These are phyloP conservation scores for Coemansia sp. DNA, from an alignment of 192 early-diverging fungal genomes.

Conservation along the genomic window DNA sequence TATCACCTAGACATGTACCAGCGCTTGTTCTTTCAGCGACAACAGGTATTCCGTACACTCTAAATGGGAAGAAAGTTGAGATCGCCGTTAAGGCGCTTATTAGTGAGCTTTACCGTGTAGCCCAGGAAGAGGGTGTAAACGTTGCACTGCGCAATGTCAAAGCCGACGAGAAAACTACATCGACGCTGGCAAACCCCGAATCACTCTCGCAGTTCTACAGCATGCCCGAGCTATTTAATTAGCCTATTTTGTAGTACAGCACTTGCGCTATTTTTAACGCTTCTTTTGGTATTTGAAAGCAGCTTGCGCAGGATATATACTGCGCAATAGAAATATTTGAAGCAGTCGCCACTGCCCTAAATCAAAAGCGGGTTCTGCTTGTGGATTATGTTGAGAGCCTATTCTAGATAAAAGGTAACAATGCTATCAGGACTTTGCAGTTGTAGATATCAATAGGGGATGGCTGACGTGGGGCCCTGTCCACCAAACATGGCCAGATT, in stretches of 20 bases:
- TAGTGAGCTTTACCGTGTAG: conserved; percentile 47
- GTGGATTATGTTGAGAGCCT: too few relatives aligned
- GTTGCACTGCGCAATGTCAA: conserved; percentile 49
- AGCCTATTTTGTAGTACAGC: neutral
- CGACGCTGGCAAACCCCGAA: conserved; percentile 89
- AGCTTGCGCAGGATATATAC: too few relatives aligned
- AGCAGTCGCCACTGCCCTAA: too few relatives aligned
- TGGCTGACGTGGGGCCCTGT: conserved; percentile 46
- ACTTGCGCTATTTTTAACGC: too few relatives aligned
- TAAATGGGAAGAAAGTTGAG: conserved; percentile 97
- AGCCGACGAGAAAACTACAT: conserved; percentile 76
- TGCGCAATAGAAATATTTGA: too few relatives aligned
- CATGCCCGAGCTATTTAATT: conserved; percentile 60
- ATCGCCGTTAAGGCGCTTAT: conserved; percentile 83
- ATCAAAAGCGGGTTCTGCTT: too few relatives aligned
- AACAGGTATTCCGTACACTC: conserved; percentile 88
- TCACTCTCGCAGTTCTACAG: conserved; percentile 77
- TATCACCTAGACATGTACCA: conserved; percentile 93
- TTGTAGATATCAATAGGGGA: conserved; percentile 42
- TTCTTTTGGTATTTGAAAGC: too few relatives aligned
- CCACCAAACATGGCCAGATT: conserved; percentile 19
- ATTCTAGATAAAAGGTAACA: neutral
- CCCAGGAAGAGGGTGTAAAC: conserved; percentile 55
- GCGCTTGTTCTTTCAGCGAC: conserved; percentile 73
- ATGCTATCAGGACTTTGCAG: conserved; percentile 15